A percentile compares a stretch with the other conserved stretches of the same genome.
These are phyloP conservation scores for Thalia dealbata DNA, from an alignment of 176 grass and related monocot species.

Conservation along the genomic window DNA sequence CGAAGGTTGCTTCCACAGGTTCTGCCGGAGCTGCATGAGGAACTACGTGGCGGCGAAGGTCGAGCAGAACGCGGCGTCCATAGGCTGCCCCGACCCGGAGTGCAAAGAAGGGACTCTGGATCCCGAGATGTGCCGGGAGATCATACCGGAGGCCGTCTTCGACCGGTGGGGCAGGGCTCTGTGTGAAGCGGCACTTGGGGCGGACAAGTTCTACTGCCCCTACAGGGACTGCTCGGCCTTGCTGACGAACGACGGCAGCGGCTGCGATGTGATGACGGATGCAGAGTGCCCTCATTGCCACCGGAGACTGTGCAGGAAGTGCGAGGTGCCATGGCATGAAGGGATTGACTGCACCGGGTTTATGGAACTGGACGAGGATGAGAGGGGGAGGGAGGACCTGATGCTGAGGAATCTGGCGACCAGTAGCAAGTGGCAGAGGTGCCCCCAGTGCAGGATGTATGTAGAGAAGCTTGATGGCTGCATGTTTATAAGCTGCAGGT, in stretches of 20 bases:
- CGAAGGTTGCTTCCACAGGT: constrained; percentile 28
- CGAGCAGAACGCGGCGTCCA: constrained; percentile 2
- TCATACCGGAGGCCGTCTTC: constrained; percentile 29
- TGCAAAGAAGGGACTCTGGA: constrained; percentile 18
- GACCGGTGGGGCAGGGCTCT: constrained; percentile 25
- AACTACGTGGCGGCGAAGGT: constrained; percentile 28
- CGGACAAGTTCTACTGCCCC: constrained; percentile 25
- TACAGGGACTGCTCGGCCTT: constrained; percentile 25
- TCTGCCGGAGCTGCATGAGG: constrained; percentile 34
- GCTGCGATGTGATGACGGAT: background rate
- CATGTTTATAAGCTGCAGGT: constrained; percentile 18
- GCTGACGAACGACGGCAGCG: constrained; percentile 1
- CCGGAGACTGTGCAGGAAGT: constrained; percentile 24
- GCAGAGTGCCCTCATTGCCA: constrained; percentile 27
- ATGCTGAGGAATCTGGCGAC: constrained; percentile 11
- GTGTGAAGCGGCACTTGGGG: constrained; percentile 21
- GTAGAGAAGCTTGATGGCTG: constrained; percentile 23
- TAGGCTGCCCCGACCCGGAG: constrained; percentile 27
- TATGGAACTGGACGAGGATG: background rate
- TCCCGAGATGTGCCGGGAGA: constrained; percentile 32
- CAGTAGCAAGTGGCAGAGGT: constrained; percentile 4
- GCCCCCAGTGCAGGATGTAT: constrained; percentile 17
- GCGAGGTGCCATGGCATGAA: constrained; percentile 16
- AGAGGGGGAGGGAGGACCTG: constrained; percentile 8
- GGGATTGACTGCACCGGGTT: constrained; percentile 15